A percentile compares a stretch with the other conserved stretches of the same genome.
Evolutionary conservation across 2,329 filamentous ascomycete genomes (phyloP).

Genomic region (Tolypocladium pustulatum): DNA sequence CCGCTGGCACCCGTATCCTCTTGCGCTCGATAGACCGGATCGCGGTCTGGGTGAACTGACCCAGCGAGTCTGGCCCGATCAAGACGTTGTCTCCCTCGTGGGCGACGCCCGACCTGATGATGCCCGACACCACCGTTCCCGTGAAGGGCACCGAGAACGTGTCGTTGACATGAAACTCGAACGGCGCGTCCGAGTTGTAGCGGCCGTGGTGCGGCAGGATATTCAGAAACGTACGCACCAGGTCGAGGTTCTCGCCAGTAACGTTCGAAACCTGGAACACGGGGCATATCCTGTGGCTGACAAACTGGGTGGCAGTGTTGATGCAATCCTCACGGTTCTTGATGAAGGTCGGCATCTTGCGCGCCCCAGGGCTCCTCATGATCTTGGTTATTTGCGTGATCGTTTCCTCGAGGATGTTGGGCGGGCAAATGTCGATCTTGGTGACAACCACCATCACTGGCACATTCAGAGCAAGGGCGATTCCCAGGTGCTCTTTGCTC

Average conservation of each 20-base stretch:
- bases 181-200: slow-evolving; percentile 77
- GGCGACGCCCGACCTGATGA: slow-evolving; percentile 78
- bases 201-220: slow-evolving; percentile 91
- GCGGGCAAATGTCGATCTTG: slow-evolving; percentile 97
- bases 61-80: slow-evolving; percentile 81
- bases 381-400: slow-evolving; percentile 87
- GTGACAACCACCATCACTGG: slow-evolving; percentile 97
- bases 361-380: slow-evolving; percentile 82
- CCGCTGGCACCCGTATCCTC: slow-evolving; percentile 77
- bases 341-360: slow-evolving; percentile 94
- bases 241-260: slow-evolving; percentile 79
- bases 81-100: slow-evolving; percentile 85
- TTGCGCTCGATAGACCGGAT: slow-evolving; percentile 93
- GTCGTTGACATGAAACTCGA: slow-evolving; percentile 94
- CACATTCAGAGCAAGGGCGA: slow-evolving; percentile 87
- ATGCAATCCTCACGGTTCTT: slow-evolving; percentile 85
- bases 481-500: slow-evolving; percentile 96
- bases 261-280: slow-evolving; percentile 98
- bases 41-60: slow-evolving; percentile 77
- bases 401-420: slow-evolving; percentile 89
- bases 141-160: slow-evolving; percentile 97
- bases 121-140: slow-evolving; percentile 89
- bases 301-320: slow-evolving; percentile 91
- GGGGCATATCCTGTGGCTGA: slow-evolving; percentile 89
- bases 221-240: slow-evolving; percentile 88